Base-by-base conservation (phyloP, 2,329 filamentous ascomycete species). In the Clonostachys chloroleuca region DNA sequence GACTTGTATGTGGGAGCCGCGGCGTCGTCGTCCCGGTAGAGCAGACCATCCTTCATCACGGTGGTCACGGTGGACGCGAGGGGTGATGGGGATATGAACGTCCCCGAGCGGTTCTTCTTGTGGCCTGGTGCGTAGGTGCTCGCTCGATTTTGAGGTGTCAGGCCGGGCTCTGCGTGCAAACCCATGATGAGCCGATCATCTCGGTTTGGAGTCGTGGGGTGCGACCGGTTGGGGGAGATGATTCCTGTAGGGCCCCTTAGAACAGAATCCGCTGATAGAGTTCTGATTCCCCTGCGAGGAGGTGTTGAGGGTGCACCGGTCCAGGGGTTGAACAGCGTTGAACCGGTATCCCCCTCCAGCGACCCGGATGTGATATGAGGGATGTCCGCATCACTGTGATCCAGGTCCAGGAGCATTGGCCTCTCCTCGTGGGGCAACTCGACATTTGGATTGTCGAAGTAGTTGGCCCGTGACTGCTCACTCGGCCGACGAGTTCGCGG, bases 31-130 rank as follows among this genome's bases (percentile, higher is more conserved):
- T 30, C 24, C 24, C 24, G 24, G 12, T 74, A 66, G 3, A 80
- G 65, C 33, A 81, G 67, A 12, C 72, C 76, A 52, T 83, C 79
- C 40, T 78, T 75, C 40, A 83, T 75, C 1, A 80, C 77, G 0
- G 77, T 76, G 16, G 71, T 79, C 36, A 83, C 75, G 2, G 80
- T 81, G 0, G 78, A 81, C 2, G 78, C 80, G 34, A 83, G 68
- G 1, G 80, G 80, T 1, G 79, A 82, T 12, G 80, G 79, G 4
- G 78, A 82, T 50, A 81, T 79, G 36, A 83, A 72, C 3, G 73
- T 70, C 34, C 72, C 73, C 30, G 70, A 51, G 54, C 63, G 52
- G 55, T 61, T 51, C 57, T 61, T 51, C 54, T 40, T 54, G 59
- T 46, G 50, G 59, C 44, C 54, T 67, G 42, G 42, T 24, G 35